Percentiles rank a stretch among this genome's conserved stretches.
Conservation (phyloP, 306 rosid genomes). For the Carpinus viminea region DNA sequence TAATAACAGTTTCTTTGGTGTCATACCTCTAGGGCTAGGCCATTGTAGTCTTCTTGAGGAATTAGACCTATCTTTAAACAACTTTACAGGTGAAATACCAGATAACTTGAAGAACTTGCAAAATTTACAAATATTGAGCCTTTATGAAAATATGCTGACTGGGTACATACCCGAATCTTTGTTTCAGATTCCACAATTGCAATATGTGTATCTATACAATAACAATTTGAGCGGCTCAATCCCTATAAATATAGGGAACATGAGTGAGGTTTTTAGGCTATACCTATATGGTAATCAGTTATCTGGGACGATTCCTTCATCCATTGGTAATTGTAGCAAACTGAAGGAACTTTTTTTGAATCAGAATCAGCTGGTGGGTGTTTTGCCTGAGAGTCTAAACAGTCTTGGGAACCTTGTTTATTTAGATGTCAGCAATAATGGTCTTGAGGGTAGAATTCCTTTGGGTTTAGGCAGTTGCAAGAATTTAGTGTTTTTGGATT, state of each 20-base stretch:
- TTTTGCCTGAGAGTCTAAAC: conserved; percentile 53
- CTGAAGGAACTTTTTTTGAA: conserved; percentile 42
- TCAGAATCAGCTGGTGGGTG: conserved; percentile 47
- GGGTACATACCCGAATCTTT: conserved; percentile 56
- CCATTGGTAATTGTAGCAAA: conserved; percentile 61
- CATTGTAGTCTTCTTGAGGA: conserved; percentile 43
- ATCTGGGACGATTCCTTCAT: conserved; percentile 62
- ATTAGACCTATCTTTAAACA: conserved; percentile 48
- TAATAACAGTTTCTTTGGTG: conserved; percentile 41
- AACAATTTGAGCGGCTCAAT: conserved; percentile 59
- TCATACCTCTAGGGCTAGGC: conserved; percentile 45
- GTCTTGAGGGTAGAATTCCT: conserved; percentile 62
- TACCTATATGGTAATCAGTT: conserved; percentile 42
- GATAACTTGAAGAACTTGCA: conserved; percentile 34
- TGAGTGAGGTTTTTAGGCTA: conserved; percentile 36
- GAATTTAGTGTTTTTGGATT: conserved; percentile 45
- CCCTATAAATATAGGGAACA: conserved; percentile 54
- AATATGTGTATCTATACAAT: conserved; percentile 28
- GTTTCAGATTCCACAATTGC: conserved; percentile 42
- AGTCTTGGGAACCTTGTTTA: conserved; percentile 39
- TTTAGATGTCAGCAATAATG: conserved; percentile 36
- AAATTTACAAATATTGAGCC: conserved; percentile 28
- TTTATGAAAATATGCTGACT: conserved; percentile 37
- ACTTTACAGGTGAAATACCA: conserved; percentile 52
- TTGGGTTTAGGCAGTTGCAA: conserved; percentile 46